Conservation (phyloP, 257 asterid genomes). For the Ehretia macrophylla region DNA sequence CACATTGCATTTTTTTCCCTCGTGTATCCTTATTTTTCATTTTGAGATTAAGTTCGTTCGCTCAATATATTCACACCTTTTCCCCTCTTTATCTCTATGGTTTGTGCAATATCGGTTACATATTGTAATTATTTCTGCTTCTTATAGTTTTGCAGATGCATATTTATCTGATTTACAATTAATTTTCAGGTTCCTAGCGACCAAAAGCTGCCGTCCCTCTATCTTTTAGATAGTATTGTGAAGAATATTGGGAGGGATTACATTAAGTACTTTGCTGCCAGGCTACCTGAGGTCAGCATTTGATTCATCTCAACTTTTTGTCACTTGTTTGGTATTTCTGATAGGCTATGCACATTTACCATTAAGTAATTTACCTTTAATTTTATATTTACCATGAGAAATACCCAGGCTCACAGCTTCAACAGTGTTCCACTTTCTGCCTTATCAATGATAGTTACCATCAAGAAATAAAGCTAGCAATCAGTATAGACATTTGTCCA, state of each 20-base stretch:
- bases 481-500: neutral
- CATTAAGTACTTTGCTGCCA: constrained; percentile 66
- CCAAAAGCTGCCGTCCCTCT: constrained; percentile 91
- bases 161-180: constrained; percentile 31
- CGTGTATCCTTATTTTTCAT: neutral
- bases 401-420: neutral
- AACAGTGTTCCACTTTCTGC: no score
- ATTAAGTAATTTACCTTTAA: neutral
- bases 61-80: neutral
- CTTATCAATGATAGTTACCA: no score
- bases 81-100: neutral
- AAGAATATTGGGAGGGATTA: constrained; percentile 96
- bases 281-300: constrained; percentile 74
- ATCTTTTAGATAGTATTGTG: constrained; percentile 93
- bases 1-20: neutral
- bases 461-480: neutral
- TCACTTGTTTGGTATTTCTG: neutral
- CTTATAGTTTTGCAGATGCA: neutral
- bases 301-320: neutral
- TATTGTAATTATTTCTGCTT: neutral
- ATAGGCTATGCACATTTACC: neutral
- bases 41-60: neutral
- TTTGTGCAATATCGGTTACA: neutral
- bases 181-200: constrained; percentile 79
- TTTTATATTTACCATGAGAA: neutral